Conservation (phyloP, 2,329 filamentous ascomycete species). For the Corynespora cassiicola region DNA sequence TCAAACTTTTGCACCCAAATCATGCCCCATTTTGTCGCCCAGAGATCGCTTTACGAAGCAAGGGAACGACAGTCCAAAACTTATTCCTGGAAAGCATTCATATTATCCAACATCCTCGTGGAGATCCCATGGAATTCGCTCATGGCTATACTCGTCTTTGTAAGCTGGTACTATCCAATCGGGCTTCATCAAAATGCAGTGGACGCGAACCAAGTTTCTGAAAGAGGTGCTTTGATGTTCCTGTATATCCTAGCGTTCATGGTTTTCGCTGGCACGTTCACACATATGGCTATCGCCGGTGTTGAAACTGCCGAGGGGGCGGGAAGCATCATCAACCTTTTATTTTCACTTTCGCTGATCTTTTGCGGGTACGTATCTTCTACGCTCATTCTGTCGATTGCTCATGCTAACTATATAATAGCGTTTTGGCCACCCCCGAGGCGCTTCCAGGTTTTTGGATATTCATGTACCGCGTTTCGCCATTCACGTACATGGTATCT, state of each 20-base stretch:
- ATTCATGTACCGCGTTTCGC: constrained; percentile 79
- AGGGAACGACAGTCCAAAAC: constrained; percentile 81
- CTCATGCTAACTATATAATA: constrained; percentile 46
- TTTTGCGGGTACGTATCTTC: constrained; percentile 60
- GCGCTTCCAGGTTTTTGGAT: constrained; percentile 75
- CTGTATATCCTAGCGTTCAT: constrained; percentile 74
- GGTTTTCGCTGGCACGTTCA: constrained; percentile 78
- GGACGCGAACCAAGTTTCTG: constrained; percentile 61
- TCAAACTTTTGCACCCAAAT: constrained; percentile 75
- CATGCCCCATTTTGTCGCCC: constrained; percentile 81
- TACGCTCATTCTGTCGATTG: constrained; percentile 38
- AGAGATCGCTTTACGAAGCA: constrained; percentile 80
- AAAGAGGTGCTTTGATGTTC: constrained; percentile 78
- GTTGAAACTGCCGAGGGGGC: constrained; percentile 74
- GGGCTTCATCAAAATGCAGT: constrained; percentile 72
- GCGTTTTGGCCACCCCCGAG: constrained; percentile 68
- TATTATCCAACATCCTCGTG: constrained; percentile 78
- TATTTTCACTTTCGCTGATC: constrained; percentile 72
- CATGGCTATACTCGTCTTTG: constrained; percentile 72
- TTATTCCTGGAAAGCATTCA: constrained; percentile 82
- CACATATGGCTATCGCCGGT: constrained; percentile 73
- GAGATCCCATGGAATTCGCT: constrained; percentile 81
- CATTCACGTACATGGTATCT: constrained; percentile 76
- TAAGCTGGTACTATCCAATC: constrained; percentile 82
- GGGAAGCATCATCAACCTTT: constrained; percentile 72